Conservation (phyloP, 2,329 filamentous ascomycete genomes). For the Xylaria sp. region DNA sequence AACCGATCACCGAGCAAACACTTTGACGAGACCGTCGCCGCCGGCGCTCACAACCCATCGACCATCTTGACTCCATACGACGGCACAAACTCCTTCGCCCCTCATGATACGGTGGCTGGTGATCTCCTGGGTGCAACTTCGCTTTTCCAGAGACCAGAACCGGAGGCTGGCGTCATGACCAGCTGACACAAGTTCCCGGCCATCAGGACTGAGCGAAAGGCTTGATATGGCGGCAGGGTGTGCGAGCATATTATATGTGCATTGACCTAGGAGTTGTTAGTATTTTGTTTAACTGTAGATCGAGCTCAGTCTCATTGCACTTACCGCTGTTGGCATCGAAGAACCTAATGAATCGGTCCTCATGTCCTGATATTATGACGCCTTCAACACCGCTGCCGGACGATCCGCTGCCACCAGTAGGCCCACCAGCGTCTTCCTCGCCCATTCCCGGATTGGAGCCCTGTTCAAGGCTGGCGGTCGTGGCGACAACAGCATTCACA, state of each 20-base stretch:
- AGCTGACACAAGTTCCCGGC: conserved; percentile 91
- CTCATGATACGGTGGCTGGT: conserved; percentile 94
- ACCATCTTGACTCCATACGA: conserved; percentile 96
- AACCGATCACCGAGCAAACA: conserved; percentile 70
- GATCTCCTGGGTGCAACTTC: conserved; percentile 94
- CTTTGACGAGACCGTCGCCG: conserved; percentile 95
- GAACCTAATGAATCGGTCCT: conserved; percentile 95
- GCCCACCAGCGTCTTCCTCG: conserved; percentile 81
- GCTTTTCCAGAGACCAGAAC: conserved; percentile 97
- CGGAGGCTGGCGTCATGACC: conserved; percentile 95
- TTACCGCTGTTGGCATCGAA: conserved; percentile 99
- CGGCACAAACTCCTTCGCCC: conserved; percentile 92
- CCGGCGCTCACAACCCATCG: conserved; percentile 94
- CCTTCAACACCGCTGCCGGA: conserved; percentile 87
- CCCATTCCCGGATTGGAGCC: conserved; percentile 67
- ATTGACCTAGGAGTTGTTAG: conserved; percentile 78
- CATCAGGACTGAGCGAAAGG: conserved; percentile 90
- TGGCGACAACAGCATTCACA: conserved; percentile 91
- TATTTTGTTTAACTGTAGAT: conserved; percentile 3
- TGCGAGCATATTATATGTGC: conserved; percentile 98
- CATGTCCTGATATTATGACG: conserved; percentile 94
- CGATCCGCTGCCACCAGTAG: conserved; percentile 75
- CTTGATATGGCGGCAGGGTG: conserved; percentile 94
- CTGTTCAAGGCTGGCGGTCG: conserved; percentile 83
- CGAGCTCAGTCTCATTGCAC: conserved; percentile 51